Base-by-base conservation (phyloP, 2,329 filamentous ascomycete species). In the Tolypocladium cylindrosporum region DNA sequence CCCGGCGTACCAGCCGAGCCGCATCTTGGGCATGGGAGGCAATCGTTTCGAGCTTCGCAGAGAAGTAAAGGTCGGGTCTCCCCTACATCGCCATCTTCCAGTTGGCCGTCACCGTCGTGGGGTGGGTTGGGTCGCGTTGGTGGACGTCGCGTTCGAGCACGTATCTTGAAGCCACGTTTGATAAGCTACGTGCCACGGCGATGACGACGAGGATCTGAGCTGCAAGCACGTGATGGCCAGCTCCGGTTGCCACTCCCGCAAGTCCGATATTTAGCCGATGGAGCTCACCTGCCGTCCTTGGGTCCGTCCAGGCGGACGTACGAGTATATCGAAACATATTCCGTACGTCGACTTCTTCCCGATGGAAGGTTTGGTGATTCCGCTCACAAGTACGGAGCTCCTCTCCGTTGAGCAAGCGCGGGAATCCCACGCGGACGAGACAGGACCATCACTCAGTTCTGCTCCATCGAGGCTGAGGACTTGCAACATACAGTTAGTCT, bases 1-100 rank as follows among this genome's bases (percentile, higher is more conserved):
- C 77, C 80, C 80, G 67, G 81, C 79, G 68, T 84, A 85, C 80
- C 80, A 83, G 62, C 76, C 75, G 64, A 84, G 71, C 69, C 82
- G 79, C 82, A 84, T 84, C 67, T 72, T 80, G 68, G 69, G 64
- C 69, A 72, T 70, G 58, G 59, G 65, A 55, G 56, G 55, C 42
- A 58, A 40, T 54, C n/a, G 36, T 51, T 39, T 53, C 43, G 53
- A 50, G 52, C 24, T 51, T 39, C 43, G 24, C 24, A 57, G 31
- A 42, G 56, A 16, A 19, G 11, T 16, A 14, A 36, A 54, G 36
- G 37, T 14, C 21, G 31, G 52, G 13, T 24, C 31, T 36, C 43
- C 27, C 42, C 57, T 51, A 55, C 57, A 55, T 55, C 42, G 39
- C 48, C 48, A 51, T 51, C 21, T 51, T n/a, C 31, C 31, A 36